These are phyloP conservation scores for Fusarium keratoplasticum DNA, from an alignment of 2,329 filamentous ascomycete genomes.

Conservation along the genomic window DNA sequence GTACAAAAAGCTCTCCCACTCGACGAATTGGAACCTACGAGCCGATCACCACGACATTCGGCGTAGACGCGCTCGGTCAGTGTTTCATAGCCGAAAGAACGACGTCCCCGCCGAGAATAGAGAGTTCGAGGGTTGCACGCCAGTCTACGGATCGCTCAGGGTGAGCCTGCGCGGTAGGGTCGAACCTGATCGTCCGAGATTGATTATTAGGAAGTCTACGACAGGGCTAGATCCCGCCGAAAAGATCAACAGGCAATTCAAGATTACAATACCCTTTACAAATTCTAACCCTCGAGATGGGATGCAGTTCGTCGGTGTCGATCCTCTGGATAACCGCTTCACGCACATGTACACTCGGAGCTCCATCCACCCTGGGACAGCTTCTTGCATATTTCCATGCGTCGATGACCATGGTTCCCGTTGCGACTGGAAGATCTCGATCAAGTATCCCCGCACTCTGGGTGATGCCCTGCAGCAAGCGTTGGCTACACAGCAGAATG, in stretches of 20 bases:
- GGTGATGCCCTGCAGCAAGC: constrained; percentile 76
- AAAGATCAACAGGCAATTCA: constrained; percentile 59
- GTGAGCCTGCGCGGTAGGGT: constrained; percentile 56
- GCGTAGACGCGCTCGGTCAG: constrained; percentile 71
- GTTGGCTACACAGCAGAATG: constrained; percentile 55
- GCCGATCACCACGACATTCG: constrained; percentile 81
- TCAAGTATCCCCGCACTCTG: constrained; percentile 87
- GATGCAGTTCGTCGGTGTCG: constrained; percentile 89
- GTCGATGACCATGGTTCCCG: constrained; percentile 86
- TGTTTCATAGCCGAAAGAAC: constrained; percentile 62
- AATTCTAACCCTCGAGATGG: constrained; percentile 84
- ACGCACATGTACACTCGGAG: constrained; percentile 93
- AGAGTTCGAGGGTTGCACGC: constrained; percentile 66
- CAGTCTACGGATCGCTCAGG: constrained; percentile 65
- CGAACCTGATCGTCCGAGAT: constrained; percentile 53
- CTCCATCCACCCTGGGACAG: constrained; percentile 79
- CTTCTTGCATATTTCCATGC: constrained; percentile 92
- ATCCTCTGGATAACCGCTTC: constrained; percentile 82
- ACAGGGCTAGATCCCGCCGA: constrained; percentile 47
- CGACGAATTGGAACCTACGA: constrained; percentile 70
- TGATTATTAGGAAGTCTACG: constrained; percentile 60
- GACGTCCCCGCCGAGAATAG: constrained; percentile 68
- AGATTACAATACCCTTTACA: constrained; percentile 78
- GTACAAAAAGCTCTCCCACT: constrained; percentile 73
- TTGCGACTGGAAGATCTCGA: constrained; percentile 88